A percentile compares a stretch with the other conserved stretches of the same genome.
These are phyloP conservation scores for Flaveria floridana DNA, from an alignment of 140 eudicot genomes.

Conservation along the genomic window DNA sequence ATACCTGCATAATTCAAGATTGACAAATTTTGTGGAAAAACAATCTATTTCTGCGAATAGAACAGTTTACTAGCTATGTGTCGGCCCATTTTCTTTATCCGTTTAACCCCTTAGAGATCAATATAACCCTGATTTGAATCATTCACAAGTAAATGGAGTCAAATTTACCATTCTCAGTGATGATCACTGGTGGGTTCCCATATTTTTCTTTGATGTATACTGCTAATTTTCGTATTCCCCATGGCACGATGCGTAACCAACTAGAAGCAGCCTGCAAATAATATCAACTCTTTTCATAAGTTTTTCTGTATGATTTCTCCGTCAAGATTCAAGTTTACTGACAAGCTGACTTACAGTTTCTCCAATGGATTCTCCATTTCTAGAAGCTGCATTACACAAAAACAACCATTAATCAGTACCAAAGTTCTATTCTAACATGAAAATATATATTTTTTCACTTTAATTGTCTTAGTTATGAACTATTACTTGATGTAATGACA, in stretches of 20 bases:
- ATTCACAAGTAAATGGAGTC: not conserved
- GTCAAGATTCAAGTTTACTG: not conserved
- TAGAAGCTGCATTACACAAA: slow-evolving; percentile 51
- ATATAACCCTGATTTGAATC: not conserved
- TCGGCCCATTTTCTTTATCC: not conserved
- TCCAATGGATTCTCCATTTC: slow-evolving; percentile 75
- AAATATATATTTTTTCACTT: not conserved
- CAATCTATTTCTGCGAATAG: not conserved
- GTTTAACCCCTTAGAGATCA: not conserved
- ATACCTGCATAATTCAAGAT: slow-evolving; percentile 49
- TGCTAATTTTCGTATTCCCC: slow-evolving; percentile 75
- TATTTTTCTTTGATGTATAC: slow-evolving; percentile 67
- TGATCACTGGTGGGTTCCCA: slow-evolving; percentile 76
- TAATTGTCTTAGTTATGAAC: slow-evolving; percentile 3
- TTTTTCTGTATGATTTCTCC: slow-evolving; percentile 12
- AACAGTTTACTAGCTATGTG: not conserved
- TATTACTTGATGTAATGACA: slow-evolving; percentile 71
- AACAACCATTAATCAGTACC: slow-evolving; percentile 27
- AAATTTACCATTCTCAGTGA: slow-evolving; percentile 80
- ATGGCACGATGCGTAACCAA: slow-evolving; percentile 88
- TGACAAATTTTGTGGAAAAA: not conserved
- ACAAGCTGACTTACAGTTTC: slow-evolving; percentile 60
- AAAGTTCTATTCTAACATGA: too few species aligned
- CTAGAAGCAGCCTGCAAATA: slow-evolving; percentile 65
- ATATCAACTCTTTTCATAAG: not conserved